phyloP scores from a whole-genome alignment of 306 rosid genomes.

The Argentina anserina region DNA sequence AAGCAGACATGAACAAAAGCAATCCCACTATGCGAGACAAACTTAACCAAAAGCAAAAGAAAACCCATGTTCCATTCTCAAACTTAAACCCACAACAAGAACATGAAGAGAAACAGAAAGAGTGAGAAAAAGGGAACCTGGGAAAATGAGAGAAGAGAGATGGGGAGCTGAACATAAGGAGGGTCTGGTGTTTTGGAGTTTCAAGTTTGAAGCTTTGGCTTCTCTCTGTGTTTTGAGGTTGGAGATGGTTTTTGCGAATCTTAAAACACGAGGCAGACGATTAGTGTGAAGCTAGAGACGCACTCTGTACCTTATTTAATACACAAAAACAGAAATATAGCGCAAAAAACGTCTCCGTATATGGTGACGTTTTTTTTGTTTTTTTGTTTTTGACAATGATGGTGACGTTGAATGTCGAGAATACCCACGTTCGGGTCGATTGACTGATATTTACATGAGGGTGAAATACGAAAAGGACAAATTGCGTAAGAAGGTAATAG shows the following conservation, averaged over 20 bases:
- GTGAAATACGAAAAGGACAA: not conserved
- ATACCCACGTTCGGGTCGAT: conserved; percentile 13
- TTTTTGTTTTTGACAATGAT: too few species aligned
- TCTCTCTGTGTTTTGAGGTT: conserved; percentile 23
- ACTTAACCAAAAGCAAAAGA: conserved; percentile 10
- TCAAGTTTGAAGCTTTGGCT: conserved; percentile 4
- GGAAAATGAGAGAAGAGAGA: conserved; percentile 6
- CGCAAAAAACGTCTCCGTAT: not conserved
- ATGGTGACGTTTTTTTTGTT: too few species aligned
- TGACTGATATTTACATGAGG: not conserved
- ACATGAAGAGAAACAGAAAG: not conserved
- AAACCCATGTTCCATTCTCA: not conserved
- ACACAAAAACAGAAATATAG: not conserved
- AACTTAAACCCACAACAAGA: not conserved
- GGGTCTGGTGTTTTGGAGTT: not conserved
- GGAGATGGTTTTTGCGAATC: conserved; percentile 34
- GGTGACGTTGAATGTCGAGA: conserved; percentile 26
- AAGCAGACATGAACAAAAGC: conserved; percentile 13
- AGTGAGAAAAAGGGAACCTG: not conserved
- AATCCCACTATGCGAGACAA: not conserved
- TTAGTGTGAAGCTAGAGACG: not conserved
- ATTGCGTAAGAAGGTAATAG: not conserved
- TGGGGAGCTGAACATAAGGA: not conserved
- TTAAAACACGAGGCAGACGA: conserved; percentile 15
- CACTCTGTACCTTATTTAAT: not conserved